Percentiles rank a stretch among this genome's conserved stretches.
phyloP scores from a whole-genome alignment of 73 alveolate species.

The Uronychia binucleata region DNA sequence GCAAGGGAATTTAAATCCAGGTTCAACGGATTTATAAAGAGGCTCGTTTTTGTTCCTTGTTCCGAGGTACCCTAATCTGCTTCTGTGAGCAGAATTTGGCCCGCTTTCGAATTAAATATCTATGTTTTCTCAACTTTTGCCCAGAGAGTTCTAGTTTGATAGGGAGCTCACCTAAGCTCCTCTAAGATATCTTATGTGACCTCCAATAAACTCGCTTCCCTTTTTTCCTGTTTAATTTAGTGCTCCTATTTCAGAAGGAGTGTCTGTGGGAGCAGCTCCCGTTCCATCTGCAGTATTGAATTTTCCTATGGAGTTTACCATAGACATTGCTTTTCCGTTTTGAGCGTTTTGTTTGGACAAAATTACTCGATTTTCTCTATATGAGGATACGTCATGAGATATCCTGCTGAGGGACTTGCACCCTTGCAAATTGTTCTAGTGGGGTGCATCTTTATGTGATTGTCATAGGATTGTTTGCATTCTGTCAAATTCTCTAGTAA shows the following conservation, averaged over 20 bases:
- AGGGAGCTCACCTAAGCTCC: not conserved
- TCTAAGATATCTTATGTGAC: not conserved
- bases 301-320: not conserved
- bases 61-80: not conserved
- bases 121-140: not conserved
- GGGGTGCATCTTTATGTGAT: not conserved
- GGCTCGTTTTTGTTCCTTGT: not conserved
- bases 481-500: conserved; percentile 18
- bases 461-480: conserved; percentile 13
- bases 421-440: not conserved
- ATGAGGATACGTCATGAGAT: not conserved
- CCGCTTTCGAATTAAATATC: not conserved
- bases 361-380: not conserved
- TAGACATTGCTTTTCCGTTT: not conserved
- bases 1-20: not conserved
- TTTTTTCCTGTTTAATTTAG: not conserved
- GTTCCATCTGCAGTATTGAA: not conserved
- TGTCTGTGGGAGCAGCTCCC: not conserved
- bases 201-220: not conserved
- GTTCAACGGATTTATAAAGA: not conserved
- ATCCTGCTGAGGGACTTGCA: conserved; percentile 10
- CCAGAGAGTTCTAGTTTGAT: not conserved
- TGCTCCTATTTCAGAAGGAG: not conserved
- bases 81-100: not conserved
- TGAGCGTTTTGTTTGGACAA: not conserved